Evolutionary conservation across 352 stramenopile species (phyloP), one percentile per base, ranked within the genome.

Genomic region (Phytophthora citricola): DNA sequence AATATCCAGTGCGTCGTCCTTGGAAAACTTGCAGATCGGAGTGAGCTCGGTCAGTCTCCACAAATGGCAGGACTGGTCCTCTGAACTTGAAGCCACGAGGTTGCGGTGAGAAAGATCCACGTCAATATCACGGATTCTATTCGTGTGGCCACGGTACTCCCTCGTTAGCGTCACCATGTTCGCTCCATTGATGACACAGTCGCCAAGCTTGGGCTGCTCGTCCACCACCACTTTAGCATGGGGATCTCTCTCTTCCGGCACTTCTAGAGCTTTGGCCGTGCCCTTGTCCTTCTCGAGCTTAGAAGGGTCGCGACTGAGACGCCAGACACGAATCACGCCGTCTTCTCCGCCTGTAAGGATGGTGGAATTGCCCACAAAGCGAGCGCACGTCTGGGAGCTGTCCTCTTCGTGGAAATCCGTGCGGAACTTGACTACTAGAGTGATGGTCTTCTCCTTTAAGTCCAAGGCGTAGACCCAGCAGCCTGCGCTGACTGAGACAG

Each of bases 341-440:
- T 95, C 87, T 54, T 95, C 85, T 48, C 87, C 87, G n/a, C 87
- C 87, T 5, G 87, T 95, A 11, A 95, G 54, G 24, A 95, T 78
- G 14, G 81, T 94, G 3, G 65, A 66, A 39, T 93, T 89, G n/a
- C 85, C 87, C 12, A 94, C 87, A 57, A 93, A 95, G 58, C 84
- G 85, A 3, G 81, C 85, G 27, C 79, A 84, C 4, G 80, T 81
- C 78, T 95, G 85, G 8, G 81, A 88, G 48, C 83, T 92, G 55
- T 94, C 85, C 9, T 84, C 67, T 4, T 75, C 66, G 2, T 85
- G 74, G 70, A 95, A 95, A 52, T 95, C 87, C 20, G 87, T 93
- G 48, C 82, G 83, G 72, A 95, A 93, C 51, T 90, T 89, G 58
- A 94, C 74, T 40, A 94, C 60, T 14, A 94, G 65, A 68, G 67